Evolutionary conservation across 2,329 filamentous ascomycete genomes (phyloP).

Genomic region (Fusarium chuoi): DNA sequence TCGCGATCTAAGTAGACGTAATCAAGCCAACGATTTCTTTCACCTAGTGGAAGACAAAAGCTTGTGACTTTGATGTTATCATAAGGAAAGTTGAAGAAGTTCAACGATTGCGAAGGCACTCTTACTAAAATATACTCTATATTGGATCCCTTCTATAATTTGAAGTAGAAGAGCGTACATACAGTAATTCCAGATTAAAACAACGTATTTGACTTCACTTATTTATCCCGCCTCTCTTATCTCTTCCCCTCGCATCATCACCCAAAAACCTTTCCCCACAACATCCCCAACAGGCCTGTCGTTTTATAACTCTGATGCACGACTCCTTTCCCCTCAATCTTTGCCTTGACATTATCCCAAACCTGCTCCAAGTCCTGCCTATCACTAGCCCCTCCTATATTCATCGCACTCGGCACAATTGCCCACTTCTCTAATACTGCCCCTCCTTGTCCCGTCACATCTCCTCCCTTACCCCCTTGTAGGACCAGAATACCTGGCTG

Average conservation of each 20-base stretch:
- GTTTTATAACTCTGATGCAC: background rate
- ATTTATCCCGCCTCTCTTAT: too few relatives aligned
- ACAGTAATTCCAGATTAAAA: accelerated
- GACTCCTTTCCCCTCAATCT: background rate
- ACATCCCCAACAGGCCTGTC: background rate
- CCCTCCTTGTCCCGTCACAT: background rate
- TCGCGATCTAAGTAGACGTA: background rate
- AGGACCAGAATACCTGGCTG: background rate
- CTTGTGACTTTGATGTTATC: accelerated
- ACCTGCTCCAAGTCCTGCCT: background rate
- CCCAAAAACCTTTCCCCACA: background rate
- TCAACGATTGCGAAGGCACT: background rate
- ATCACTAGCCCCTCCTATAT: background rate
- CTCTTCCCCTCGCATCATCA: accelerated
- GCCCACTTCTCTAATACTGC: background rate
- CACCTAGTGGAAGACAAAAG: background rate
- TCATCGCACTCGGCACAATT: background rate
- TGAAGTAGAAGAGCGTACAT: background rate
- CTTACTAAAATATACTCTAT: background rate
- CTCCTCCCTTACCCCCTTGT: background rate
- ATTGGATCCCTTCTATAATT: accelerated
- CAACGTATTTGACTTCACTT: too few relatives aligned
- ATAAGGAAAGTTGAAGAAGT: background rate
- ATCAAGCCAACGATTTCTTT: background rate
- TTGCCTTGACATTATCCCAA: background rate